Evolutionary conservation across 2,329 filamentous ascomycete genomes (phyloP).

Genomic region (Plenodomus tracheiphilus): DNA sequence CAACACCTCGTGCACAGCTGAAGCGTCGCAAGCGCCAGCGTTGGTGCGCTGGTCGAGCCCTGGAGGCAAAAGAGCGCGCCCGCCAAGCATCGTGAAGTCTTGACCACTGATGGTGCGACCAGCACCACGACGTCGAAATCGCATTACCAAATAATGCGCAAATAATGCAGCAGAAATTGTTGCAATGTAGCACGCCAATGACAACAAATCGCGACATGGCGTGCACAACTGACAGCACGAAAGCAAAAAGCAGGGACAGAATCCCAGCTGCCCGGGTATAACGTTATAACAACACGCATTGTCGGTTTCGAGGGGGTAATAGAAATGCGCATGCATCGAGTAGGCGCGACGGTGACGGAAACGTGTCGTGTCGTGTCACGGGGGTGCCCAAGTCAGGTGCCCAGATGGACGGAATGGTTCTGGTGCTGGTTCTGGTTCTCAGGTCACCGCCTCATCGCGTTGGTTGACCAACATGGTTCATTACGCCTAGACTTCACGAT

Average conservation of each 20-base stretch:
- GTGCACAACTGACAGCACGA: not conserved
- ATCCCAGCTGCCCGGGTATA: not conserved
- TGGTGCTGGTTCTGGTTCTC: too few relatives aligned
- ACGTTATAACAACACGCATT: not conserved
- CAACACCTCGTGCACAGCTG: slow-evolving; percentile 1
- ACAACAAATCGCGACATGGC: slow-evolving; percentile 24
- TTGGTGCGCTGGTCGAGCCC: not conserved
- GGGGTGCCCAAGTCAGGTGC: not conserved
- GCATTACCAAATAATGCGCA: slow-evolving; percentile 1
- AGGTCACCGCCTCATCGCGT: too few relatives aligned
- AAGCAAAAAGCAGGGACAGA: too few relatives aligned
- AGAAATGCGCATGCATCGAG: not conserved
- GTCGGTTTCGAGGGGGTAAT: not conserved
- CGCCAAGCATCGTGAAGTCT: slow-evolving; percentile 33
- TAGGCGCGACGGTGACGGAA: not conserved
- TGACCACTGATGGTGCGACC: slow-evolving; percentile 24
- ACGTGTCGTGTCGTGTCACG: not conserved
- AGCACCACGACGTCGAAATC: not conserved
- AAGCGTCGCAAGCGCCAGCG: not conserved
- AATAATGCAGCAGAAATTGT: not conserved
- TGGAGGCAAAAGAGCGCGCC: not conserved
- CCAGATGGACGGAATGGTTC: not conserved
- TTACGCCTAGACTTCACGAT: slow-evolving; percentile 37
- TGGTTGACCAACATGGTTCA: too few relatives aligned
- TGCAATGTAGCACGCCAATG: slow-evolving; percentile 24